These are phyloP conservation scores for Ascochyta lentis DNA, from an alignment of 2,329 filamentous ascomycete species.

Conservation along the genomic window DNA sequence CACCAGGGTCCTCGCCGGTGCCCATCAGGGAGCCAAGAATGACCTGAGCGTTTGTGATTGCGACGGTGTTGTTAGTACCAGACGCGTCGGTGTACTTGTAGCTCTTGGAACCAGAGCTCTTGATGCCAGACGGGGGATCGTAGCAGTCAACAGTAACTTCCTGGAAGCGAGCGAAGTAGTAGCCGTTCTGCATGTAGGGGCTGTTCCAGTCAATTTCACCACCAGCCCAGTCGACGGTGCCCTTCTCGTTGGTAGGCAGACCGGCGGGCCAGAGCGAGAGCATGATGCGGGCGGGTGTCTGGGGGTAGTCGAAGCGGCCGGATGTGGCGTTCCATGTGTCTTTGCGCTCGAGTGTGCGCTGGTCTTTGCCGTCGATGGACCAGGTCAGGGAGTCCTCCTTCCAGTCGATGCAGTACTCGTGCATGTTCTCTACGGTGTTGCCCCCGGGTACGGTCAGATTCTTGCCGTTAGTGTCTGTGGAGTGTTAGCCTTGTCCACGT, in stretches of 20 bases:
- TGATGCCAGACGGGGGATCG: slow-evolving; percentile 75
- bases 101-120: slow-evolving; percentile 64
- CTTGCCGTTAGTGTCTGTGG: slow-evolving; percentile 72
- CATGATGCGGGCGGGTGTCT: slow-evolving; percentile 89
- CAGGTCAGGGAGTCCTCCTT: slow-evolving; percentile 84
- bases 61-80: slow-evolving; percentile 76
- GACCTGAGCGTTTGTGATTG: slow-evolving; percentile 76
- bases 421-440: slow-evolving; percentile 77
- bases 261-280: slow-evolving; percentile 97
- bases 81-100: slow-evolving; percentile 75
- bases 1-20: slow-evolving; percentile 75
- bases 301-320: slow-evolving; percentile 85
- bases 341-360: slow-evolving; percentile 75
- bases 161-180: slow-evolving; percentile 84
- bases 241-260: slow-evolving; percentile 75
- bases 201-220: slow-evolving; percentile 87
- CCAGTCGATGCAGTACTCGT: slow-evolving; percentile 95
- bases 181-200: slow-evolving; percentile 82
- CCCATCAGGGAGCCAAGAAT: slow-evolving; percentile 79
- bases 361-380: slow-evolving; percentile 80
- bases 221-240: slow-evolving; percentile 91
- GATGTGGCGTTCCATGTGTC: slow-evolving; percentile 87
- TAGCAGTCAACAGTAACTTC: slow-evolving; percentile 88
- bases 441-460: slow-evolving; percentile 67
- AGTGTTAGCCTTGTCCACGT: slow-evolving; percentile 20